Percentiles rank a stretch among this genome's conserved stretches.
Conservation (phyloP, 495 filamentous ascomycete genomes). For the Xylaria scruposa region DNA sequence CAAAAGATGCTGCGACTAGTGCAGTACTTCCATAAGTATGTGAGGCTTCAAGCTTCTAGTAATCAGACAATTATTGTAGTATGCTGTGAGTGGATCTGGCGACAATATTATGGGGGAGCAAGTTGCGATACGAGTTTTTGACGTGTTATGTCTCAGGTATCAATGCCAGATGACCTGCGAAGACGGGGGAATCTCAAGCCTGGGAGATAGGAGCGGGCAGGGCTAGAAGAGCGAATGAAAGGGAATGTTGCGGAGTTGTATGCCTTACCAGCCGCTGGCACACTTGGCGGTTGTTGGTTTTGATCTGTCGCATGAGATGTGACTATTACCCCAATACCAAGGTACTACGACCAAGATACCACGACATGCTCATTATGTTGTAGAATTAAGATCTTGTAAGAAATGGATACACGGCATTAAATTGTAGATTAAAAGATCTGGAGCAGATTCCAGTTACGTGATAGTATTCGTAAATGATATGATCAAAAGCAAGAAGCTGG, state of each 20-base stretch:
- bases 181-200: neutral
- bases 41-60: neutral
- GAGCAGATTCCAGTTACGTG: neutral
- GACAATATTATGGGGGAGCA: neutral
- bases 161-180: neutral
- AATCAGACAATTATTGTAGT: neutral
- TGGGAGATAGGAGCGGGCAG: neutral
- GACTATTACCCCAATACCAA: neutral
- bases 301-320: neutral
- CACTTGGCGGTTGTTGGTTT: neutral
- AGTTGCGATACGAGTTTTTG: neutral
- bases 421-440: conserved; percentile 1
- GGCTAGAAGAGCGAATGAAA: neutral
- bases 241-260: neutral
- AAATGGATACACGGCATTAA: neutral
- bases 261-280: neutral
- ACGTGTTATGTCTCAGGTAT: neutral
- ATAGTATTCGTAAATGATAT: neutral
- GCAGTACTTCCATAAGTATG: neutral
- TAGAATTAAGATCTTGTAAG: neutral
- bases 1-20: neutral
- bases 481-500: conserved; percentile 5
- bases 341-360: neutral
- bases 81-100: neutral
- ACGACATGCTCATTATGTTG: too few species aligned